These are phyloP conservation scores for Aspergillus calidoustus DNA, from an alignment of 2,329 filamentous ascomycete genomes.

Conservation along the genomic window DNA sequence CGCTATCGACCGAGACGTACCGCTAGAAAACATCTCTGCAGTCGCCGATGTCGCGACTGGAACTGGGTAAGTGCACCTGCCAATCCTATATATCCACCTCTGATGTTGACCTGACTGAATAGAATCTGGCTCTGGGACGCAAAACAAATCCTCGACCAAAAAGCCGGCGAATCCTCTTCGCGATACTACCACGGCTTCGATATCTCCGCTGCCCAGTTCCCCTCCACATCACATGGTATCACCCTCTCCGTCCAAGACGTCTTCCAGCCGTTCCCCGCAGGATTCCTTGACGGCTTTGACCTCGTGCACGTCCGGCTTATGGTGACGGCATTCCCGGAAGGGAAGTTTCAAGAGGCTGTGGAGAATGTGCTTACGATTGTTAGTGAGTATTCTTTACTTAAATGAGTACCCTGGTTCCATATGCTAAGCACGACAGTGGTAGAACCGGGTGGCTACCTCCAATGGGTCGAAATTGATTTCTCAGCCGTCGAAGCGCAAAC, in stretches of 20 bases:
- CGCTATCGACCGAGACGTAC: background rate
- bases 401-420: too few relatives aligned
- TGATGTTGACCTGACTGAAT: background rate
- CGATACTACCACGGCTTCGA: constrained; percentile 10
- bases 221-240: background rate
- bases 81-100: background rate
- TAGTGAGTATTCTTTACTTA: background rate
- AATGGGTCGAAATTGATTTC: constrained; percentile 6
- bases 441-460: constrained; percentile 13
- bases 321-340: background rate
- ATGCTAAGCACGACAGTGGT: too few relatives aligned
- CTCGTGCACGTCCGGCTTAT: constrained; percentile 9
- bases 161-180: background rate
- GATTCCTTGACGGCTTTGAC: constrained; percentile 4
- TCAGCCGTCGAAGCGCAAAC: background rate
- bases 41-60: constrained; percentile 12
- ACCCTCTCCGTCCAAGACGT: constrained; percentile 4
- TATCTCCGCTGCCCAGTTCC: constrained; percentile 6
- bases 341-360: background rate
- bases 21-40: background rate
- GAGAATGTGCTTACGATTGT: background rate
- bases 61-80: background rate
- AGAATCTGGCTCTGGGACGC: constrained; percentile 12
- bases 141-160: background rate
- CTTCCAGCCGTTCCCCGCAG: constrained; percentile 1